Evolutionary conservation across 2,329 filamentous ascomycete species (phyloP).

Genomic region (Calonectria crousiana): DNA sequence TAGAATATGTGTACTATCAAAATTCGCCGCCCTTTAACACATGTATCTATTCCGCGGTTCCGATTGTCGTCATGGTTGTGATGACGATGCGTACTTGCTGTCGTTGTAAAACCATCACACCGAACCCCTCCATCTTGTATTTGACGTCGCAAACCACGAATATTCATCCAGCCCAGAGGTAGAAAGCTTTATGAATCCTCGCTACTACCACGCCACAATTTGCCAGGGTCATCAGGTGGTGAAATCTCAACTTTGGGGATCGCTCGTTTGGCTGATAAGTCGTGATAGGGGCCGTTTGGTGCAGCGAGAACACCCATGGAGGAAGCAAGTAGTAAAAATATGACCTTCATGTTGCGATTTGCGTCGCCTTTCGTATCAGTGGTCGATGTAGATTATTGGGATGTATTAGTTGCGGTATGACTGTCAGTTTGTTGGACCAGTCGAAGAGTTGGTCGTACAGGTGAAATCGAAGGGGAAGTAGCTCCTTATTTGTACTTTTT

Average conservation of each 20-base stretch:
- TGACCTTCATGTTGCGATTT: background rate
- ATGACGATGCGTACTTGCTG: background rate
- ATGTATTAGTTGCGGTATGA: background rate
- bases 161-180: background rate
- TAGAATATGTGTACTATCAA: background rate
- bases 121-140: background rate
- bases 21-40: background rate
- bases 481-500: background rate
- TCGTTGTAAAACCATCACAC: background rate
- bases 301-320: background rate
- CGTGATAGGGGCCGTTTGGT: background rate
- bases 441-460: background rate
- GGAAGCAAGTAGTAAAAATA: background rate
- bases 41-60: background rate
- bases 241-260: background rate
- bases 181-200: background rate
- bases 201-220: background rate
- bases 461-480: background rate
- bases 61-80: background rate
- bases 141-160: background rate
- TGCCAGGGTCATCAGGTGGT: background rate
- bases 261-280: background rate
- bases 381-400: background rate
- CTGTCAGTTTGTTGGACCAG: background rate
- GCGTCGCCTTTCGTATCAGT: background rate